Conservation (phyloP, 2,329 filamentous ascomycete species). For the Alternaria burnsii region DNA sequence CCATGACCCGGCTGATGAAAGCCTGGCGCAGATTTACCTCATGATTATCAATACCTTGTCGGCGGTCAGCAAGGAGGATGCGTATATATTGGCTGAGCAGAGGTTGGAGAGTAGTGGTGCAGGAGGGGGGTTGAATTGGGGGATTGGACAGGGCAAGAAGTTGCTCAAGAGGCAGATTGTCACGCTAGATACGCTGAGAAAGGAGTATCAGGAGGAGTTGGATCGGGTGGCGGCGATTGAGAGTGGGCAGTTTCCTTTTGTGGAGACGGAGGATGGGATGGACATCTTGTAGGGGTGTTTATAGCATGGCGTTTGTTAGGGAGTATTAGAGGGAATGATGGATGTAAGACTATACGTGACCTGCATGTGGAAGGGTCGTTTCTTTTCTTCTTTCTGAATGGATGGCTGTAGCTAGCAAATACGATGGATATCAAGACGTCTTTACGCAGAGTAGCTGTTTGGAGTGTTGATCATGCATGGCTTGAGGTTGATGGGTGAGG, state of each 20-base stretch:
- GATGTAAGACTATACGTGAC: not conserved
- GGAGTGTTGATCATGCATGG: too few species aligned
- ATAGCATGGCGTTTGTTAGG: not conserved
- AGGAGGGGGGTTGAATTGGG: not conserved
- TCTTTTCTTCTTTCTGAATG: too few species aligned
- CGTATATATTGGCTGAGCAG: slow-evolving; percentile 74
- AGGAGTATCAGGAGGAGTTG: slow-evolving; percentile 88
- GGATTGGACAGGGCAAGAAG: slow-evolving; percentile 45
- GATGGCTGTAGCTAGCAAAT: too few species aligned
- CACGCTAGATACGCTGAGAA: slow-evolving; percentile 84
- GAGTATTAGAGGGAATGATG: not conserved
- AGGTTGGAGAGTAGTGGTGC: slow-evolving; percentile 52
- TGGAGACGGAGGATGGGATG: slow-evolving; percentile 47
- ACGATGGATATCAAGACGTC: too few species aligned
- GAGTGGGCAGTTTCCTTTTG: slow-evolving; percentile 87
- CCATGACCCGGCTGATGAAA: slow-evolving; percentile 60
- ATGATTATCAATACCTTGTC: slow-evolving; percentile 91
- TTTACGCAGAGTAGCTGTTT: too few species aligned
- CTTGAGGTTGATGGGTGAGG: too few species aligned
- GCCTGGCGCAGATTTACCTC: slow-evolving; percentile 78
- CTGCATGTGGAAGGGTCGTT: not conserved
- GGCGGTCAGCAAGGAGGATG: slow-evolving; percentile 82
- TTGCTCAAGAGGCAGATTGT: slow-evolving; percentile 75
- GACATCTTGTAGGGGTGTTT: slow-evolving; percentile 42
- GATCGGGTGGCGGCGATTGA: slow-evolving; percentile 89